phyloP scores from a whole-genome alignment of 192 early-diverging fungal species.

The Coemansia erecta region DNA sequence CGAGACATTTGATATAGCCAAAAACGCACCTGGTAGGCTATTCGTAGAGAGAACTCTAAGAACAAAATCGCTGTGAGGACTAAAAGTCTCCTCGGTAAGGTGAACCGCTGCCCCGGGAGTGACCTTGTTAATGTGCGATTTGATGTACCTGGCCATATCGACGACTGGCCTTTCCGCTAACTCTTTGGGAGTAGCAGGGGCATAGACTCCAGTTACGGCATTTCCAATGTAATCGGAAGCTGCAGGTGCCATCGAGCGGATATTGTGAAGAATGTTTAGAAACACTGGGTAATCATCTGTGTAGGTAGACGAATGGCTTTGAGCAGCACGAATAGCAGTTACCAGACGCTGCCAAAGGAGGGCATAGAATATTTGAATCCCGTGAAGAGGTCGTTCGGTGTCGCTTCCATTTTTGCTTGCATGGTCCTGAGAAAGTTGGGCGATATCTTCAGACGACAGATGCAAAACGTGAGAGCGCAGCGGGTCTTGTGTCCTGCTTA shows the following conservation, averaged over 20 bases:
- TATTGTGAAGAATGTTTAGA: conserved; percentile 23
- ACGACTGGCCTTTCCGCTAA: conserved; percentile 13
- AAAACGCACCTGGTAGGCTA: conserved; percentile 5
- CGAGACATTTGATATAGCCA: conserved; percentile 29
- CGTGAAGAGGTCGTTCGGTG: conserved; percentile 8
- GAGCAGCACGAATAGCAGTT: neutral
- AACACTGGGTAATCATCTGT: conserved; percentile 9
- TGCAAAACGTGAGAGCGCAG: conserved; percentile 13
- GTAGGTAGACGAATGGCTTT: neutral
- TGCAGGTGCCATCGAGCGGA: conserved; percentile 8
- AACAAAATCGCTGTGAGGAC: conserved; percentile 13
- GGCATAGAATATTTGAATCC: conserved; percentile 29
- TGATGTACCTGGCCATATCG: conserved; percentile 18
- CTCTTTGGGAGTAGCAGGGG: conserved; percentile 6
- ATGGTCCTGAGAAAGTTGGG: conserved; percentile 5
- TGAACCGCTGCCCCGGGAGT: conserved; percentile 24
- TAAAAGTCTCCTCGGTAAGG: conserved; percentile 5
- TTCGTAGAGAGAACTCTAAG: conserved; percentile 9
- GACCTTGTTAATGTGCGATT: conserved; percentile 13
- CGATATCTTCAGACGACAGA: conserved; percentile 13
- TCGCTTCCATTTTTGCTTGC: neutral
- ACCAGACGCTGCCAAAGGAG: conserved; percentile 27
- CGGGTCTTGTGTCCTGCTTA: neutral
- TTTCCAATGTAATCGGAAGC: conserved; percentile 31
- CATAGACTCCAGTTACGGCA: conserved; percentile 18